Conservation (phyloP, 78 protist genomes). For the Guillardia theta region DNA sequence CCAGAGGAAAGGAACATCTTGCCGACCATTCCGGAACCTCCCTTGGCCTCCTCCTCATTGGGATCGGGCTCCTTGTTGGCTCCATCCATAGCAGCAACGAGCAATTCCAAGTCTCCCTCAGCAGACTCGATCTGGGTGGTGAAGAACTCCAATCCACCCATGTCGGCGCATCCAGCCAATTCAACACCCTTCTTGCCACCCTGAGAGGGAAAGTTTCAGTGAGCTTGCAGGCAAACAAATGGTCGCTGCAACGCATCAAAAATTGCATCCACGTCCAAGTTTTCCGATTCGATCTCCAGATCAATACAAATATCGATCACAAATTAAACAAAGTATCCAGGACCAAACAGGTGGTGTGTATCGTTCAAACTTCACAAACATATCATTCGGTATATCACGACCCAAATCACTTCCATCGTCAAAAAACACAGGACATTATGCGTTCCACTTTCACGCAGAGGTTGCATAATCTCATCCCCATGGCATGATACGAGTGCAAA, state of each 20-base stretch:
- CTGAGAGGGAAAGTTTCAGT: background rate
- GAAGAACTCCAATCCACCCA: constrained; percentile 24
- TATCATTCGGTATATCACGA: too few relatives aligned
- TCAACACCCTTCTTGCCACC: constrained; percentile 38
- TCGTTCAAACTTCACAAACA: too few relatives aligned
- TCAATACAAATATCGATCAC: background rate
- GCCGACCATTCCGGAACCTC: constrained; percentile 16
- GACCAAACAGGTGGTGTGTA: background rate
- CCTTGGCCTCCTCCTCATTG: constrained; percentile 34
- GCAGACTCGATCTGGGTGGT: background rate
- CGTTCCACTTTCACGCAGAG: background rate
- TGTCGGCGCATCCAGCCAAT: background rate
- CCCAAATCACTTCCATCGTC: too few relatives aligned
- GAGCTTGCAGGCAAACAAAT: background rate
- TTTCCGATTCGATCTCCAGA: background rate
- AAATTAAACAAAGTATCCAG: background rate
- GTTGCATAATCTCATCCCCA: background rate
- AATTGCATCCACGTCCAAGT: background rate
- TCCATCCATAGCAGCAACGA: background rate
- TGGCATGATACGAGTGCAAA: background rate
- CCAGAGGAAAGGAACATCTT: constrained; percentile 15
- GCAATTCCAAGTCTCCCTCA: background rate
- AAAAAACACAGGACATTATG: too few relatives aligned
- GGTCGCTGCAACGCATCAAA: background rate
- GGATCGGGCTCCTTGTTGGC: constrained; percentile 36